Evolutionary conservation across 495 filamentous ascomycete species (phyloP), one percentile per base, ranked within the genome.

Genomic region (Amniculicola lignicola): DNA sequence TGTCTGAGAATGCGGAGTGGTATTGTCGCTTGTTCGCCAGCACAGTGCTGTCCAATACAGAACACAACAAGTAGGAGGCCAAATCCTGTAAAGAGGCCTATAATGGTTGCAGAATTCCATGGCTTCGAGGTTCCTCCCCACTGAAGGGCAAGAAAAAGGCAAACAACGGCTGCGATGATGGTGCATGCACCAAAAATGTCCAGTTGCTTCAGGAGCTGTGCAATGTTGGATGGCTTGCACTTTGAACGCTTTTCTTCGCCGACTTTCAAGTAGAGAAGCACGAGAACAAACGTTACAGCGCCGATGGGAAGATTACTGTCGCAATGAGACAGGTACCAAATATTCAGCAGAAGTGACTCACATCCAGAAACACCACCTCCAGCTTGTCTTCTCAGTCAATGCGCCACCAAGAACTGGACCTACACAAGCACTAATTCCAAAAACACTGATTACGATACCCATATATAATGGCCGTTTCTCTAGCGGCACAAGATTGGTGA

Each of bases 401-500:
- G 56, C 59, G 4, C 69, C 69, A 21, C 69, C 69, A 33, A 70
- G 57, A 25, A 70, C 43, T 0, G 69, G 69, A 2, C 69, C 69
- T 43, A 62, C 51, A 37, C 69, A 58, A 19, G 79, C 83, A 0
- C 88, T 83, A 42, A 95, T 77, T 9, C 87, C 90, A 64, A 85
- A 93, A 78, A 89, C 88, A 51, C 75, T 79, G 15, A 85, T 83
- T 42, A 96, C 72, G 10, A 89, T 38, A 16, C 87, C 85, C 4
- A 80, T 83, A 69, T 86, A 92, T 45, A 83, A 71, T 0, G 90
- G 88, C 2, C 90, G 77, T 46, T 83, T 79, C 2, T 67, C 69
- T 0, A 95, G 73, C 0, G 90, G 89, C 0, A 95, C 84, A 18
- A 81, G 84, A 63, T 88, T 80, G 28, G 82, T 79, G 15, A 95